Evolutionary conservation across 83 land plant species (phyloP).

Genomic region (Diphasiastrum complanatum): DNA sequence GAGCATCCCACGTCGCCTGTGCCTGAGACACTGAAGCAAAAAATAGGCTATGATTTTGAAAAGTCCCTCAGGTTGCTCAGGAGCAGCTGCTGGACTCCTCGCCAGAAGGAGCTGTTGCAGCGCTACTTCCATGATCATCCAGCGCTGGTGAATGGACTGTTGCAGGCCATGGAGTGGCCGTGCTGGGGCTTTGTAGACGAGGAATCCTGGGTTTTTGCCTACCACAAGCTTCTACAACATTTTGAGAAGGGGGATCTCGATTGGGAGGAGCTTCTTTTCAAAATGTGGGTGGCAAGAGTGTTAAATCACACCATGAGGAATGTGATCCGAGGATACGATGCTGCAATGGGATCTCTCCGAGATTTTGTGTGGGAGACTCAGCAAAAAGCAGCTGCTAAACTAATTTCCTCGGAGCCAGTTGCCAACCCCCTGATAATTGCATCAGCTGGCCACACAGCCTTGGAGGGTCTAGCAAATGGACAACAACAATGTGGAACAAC

Average conservation of each 20-base stretch:
- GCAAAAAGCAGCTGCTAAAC: slow-evolving; percentile 6
- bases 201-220: slow-evolving; percentile 20
- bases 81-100: slow-evolving; percentile 19
- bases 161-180: slow-evolving; percentile 23
- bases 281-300: slow-evolving; percentile 22
- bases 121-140: slow-evolving; percentile 29
- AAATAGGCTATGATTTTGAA: slow-evolving; percentile 24
- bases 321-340: slow-evolving; percentile 24
- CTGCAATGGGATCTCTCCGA: slow-evolving; percentile 14
- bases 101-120: slow-evolving; percentile 24
- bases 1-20: slow-evolving; percentile 23
- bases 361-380: slow-evolving; percentile 22
- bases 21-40: slow-evolving; percentile 21
- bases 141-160: slow-evolving; percentile 22
- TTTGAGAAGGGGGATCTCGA: slow-evolving; percentile 27
- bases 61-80: slow-evolving; percentile 17
- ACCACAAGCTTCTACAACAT: slow-evolving; percentile 17
- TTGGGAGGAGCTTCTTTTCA: slow-evolving; percentile 32
- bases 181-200: slow-evolving; percentile 26
- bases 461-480: too few species aligned
- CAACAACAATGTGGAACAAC: too few species aligned
- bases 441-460: too few species aligned
- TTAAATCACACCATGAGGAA: slow-evolving; percentile 21
- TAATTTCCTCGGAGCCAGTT: background rate
- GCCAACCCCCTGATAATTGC: too few species aligned